These are phyloP conservation scores for Saccharomycopsis selenospora DNA, from an alignment of 805 yeast genomes.

Conservation along the genomic window DNA sequence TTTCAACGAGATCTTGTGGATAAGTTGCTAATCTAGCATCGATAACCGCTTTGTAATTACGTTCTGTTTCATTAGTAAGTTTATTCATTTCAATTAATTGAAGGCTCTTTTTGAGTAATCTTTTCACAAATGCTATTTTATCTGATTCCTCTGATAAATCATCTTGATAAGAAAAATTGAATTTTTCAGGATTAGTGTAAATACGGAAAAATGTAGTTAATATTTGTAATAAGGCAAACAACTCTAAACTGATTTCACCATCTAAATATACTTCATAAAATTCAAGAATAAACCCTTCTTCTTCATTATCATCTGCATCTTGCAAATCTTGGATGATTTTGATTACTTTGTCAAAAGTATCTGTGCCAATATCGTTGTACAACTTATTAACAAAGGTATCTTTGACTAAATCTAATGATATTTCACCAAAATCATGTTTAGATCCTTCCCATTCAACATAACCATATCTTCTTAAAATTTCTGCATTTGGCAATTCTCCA, in stretches of 20 bases:
- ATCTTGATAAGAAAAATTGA: constrained; percentile 21
- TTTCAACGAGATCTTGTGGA: constrained; percentile 29
- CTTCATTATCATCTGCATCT: constrained; percentile 27
- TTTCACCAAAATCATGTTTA: constrained; percentile 73
- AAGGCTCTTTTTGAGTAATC: constrained; percentile 52
- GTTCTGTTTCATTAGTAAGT: constrained; percentile 34
- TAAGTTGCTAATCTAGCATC: constrained; percentile 38
- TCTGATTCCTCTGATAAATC: constrained; percentile 20
- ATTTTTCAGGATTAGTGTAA: constrained; percentile 20
- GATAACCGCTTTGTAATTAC: constrained; percentile 31
- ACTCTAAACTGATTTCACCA: constrained; percentile 56
- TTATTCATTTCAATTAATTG: constrained; percentile 49
- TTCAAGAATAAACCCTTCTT: constrained; percentile 28
- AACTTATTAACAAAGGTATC: constrained; percentile 30
- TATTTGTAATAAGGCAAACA: constrained; percentile 46
- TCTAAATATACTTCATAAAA: constrained; percentile 53
- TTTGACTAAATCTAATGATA: constrained; percentile 40
- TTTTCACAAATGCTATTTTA: constrained; percentile 31
- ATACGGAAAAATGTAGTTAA: constrained; percentile 34
- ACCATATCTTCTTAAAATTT: constrained; percentile 83
- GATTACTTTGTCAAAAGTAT: constrained; percentile 30
- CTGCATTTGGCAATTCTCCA: constrained; percentile 89
- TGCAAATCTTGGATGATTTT: constrained; percentile 28
- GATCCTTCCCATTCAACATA: constrained; percentile 75
- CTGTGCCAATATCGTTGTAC: constrained; percentile 24